Percentiles rank a stretch among this genome's conserved stretches.
These are phyloP conservation scores for Trypanosoma theileri DNA, from an alignment of 208 protist genomes.

Conservation along the genomic window DNA sequence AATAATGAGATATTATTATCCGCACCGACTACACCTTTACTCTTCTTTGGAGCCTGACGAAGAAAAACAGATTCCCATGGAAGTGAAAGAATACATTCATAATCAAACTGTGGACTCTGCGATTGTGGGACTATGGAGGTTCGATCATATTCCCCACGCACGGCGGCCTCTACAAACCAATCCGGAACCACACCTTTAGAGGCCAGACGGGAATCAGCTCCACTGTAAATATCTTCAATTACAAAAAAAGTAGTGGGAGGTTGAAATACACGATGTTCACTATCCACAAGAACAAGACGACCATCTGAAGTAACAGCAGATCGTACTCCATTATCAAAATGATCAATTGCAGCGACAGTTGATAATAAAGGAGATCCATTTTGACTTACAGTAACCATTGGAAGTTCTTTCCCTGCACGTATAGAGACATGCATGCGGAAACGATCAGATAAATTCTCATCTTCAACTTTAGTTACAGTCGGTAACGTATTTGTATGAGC, in stretches of 20 bases:
- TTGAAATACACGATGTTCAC: conserved; percentile 39
- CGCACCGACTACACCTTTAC: background rate
- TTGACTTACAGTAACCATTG: conserved; percentile 41
- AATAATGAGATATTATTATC: background rate
- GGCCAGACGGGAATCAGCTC: conserved; percentile 23
- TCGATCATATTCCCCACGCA: conserved; percentile 69
- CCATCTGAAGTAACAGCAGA: conserved; percentile 28
- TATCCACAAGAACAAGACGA: conserved; percentile 23
- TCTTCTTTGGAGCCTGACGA: conserved; percentile 20
- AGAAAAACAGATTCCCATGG: conserved; percentile 38
- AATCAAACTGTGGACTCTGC: conserved; percentile 67
- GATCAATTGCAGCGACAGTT: conserved; percentile 16
- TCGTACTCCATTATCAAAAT: conserved; percentile 26
- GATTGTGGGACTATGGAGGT: conserved; percentile 44
- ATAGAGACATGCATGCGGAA: conserved; percentile 56
- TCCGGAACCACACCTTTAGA: conserved; percentile 39
- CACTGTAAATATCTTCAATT: conserved; percentile 74
- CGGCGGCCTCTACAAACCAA: conserved; percentile 67
- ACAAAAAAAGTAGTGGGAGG: conserved; percentile 70
- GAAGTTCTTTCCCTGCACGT: conserved; percentile 54
- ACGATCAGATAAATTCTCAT: conserved; percentile 12
- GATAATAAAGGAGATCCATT: conserved; percentile 5
- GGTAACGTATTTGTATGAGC: no score
- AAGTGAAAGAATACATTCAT: conserved; percentile 68
- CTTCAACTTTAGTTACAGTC: background rate